Evolutionary conservation across 768 basidiomycete genomes (phyloP), one percentile per base, ranked within the genome.

Genomic region (Mycena amicta): DNA sequence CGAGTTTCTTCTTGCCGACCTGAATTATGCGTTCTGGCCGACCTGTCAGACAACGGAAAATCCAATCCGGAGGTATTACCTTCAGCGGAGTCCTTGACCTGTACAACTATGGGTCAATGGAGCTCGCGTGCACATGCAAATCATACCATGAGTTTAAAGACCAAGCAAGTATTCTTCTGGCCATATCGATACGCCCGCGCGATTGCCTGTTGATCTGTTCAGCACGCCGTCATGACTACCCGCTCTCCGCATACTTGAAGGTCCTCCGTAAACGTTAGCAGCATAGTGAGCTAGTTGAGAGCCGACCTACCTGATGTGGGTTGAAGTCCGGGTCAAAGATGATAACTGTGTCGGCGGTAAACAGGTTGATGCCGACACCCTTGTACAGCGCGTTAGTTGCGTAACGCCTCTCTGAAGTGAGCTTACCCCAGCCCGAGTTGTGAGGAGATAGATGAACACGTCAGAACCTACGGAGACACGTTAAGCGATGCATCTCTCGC

Each of bases 281-380:
- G n/a, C n/a, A n/a, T n/a, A n/a, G n/a, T n/a, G n/a, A n/a, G n/a
- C n/a, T n/a, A n/a, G n/a, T n/a, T n/a, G n/a, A n/a, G n/a, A n/a
- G n/a, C n/a, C n/a, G 41, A 53, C 51, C 39, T 26, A 39, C 28
- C 33, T 50, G 90, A 74, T 97, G 94, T n/a, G 96, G 96, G 68
- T 99, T 99, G 72, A 95, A 99, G 75, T 99, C 97, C 0, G 95
- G 94, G 69, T 99, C 96, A 65, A 88, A 92, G 54, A 94, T 88
- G 43, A 94, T 89, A 27, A 95, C 94, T 0, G 95, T 96, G 70
- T 98, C 96, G 20, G 96, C 95, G 6, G 87, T 91, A 60, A 76
- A 83, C 28, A 93, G 83, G 70, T 98, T 98, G 71, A 98, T 90
- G 52, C 92, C 93, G 53, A 93, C 92, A 53, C 94, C 95, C 82